A percentile compares a stretch with the other conserved stretches of the same genome.
phyloP scores from a whole-genome alignment of 2,329 filamentous ascomycete genomes.

The Phialocephala sp. region DNA sequence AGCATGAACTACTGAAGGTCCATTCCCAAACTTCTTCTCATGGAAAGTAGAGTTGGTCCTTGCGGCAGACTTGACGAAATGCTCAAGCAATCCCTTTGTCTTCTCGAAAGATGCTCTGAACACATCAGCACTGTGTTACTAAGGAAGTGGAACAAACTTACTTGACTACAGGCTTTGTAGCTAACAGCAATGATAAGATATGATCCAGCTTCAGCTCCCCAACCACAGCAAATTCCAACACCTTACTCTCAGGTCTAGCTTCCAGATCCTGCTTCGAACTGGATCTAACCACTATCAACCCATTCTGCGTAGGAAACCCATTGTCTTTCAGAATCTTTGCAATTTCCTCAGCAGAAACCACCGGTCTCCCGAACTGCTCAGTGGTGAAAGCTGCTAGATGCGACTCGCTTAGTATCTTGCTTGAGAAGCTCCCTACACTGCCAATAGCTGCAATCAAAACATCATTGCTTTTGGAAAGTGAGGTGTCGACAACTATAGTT shows the following conservation, averaged over 20 bases:
- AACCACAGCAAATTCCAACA: conserved; percentile 26
- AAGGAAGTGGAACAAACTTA: conserved; percentile 16
- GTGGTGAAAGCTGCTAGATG: conserved; percentile 31
- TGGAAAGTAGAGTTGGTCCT: conserved; percentile 35
- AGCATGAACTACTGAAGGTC: conserved; percentile 32
- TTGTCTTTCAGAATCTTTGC: conserved; percentile 24
- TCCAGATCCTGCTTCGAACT: conserved; percentile 20
- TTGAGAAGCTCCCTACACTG: conserved; percentile 32
- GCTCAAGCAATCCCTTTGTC: conserved; percentile 27
- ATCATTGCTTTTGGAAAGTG: conserved; percentile 22
- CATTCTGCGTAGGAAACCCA: conserved; percentile 28
- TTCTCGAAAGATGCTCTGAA: conserved; percentile 32
- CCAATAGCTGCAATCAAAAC: conserved; percentile 32
- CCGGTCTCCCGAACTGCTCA: conserved; percentile 14
- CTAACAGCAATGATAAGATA: conserved; percentile 29
- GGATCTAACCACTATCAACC: conserved; percentile 29
- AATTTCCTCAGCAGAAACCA: conserved; percentile 25
- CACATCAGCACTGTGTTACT: conserved; percentile 7
- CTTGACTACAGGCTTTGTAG: conserved; percentile 27
- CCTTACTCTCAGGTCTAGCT: conserved; percentile 6
- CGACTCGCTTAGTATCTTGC: conserved; percentile 34
- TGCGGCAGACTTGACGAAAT: conserved; percentile 28
- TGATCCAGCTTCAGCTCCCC: conserved; percentile 35
- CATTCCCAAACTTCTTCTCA: conserved; percentile 27
- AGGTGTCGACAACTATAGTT: conserved; percentile 31